Evolutionary conservation across 148 eudicot genomes (phyloP), one percentile per base, ranked within the genome.

Genomic region (Salicornia ramosissima): DNA sequence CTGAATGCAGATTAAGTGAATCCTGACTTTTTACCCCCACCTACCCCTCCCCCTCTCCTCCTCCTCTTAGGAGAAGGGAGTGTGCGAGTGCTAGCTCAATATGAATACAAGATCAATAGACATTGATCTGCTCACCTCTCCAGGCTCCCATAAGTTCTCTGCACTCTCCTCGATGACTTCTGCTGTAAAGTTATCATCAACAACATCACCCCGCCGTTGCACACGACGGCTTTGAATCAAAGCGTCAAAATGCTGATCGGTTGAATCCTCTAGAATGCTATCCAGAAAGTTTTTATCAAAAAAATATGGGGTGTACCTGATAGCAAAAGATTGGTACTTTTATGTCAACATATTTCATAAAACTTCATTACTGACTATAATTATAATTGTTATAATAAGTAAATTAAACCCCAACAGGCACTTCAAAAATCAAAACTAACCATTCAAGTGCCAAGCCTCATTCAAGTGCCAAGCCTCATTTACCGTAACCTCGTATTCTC

Each of bases 221-320:
- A 82, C 54, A 77, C 82, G 83, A 65, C 98, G 85, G 24, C 77
- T 83, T 82, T 88, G 91, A 55, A 93, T 90, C 78, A 93, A 71
- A 68, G 90, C 62, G 68, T 86, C 81, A 73, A 93, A 93, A 77
- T 93, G 96, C 69, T 90, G 91, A 81, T 93, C 96, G 33, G 81
- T 86, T 8, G 98, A 90, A 71, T 93, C 98, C 80, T 93, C 96
- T 70, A 93, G 90, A 76, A 93, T 93, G 73, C 83, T 84, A 75
- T 93, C 98, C 63, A 93, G 81, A 80, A 85, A 80, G 63, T 72
- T 80, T 83, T 90, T 93, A 78, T 93, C 92, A 75, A 93, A 93
- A 73, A 93, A 93, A 74, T 85, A 93, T 13, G 98, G 98, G 67
- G 98, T 90, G 80, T 93, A 93, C 98, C 98, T 93, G 76, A 29